A percentile compares a stretch with the other conserved stretches of the same genome.
These are phyloP conservation scores for Larix kaempferi DNA, from an alignment of 75 land plant species.

Conservation along the genomic window DNA sequence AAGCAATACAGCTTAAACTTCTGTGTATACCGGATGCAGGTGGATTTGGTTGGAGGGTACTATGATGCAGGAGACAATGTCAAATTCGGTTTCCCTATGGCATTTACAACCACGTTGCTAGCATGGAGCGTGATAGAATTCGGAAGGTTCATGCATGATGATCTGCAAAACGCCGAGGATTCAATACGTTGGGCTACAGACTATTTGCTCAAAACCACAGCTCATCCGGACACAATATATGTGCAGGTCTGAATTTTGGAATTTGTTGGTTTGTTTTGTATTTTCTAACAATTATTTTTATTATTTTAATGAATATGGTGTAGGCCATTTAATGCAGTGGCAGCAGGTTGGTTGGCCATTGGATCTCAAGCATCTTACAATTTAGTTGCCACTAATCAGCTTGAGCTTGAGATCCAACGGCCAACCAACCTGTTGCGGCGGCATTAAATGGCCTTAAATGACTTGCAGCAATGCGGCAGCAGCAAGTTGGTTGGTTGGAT, in stretches of 20 bases:
- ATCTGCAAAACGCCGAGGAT: slow-evolving; percentile 44
- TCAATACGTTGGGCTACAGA: slow-evolving; percentile 76
- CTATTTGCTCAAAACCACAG: slow-evolving; percentile 64
- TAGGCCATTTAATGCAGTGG: too few relatives aligned
- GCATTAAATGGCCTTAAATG: too few relatives aligned
- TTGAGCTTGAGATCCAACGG: too few relatives aligned
- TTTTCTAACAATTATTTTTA: not conserved
- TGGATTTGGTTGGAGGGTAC: slow-evolving; percentile 77
- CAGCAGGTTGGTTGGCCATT: too few relatives aligned
- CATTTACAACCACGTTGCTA: slow-evolving; percentile 69
- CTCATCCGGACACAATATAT: slow-evolving; percentile 40
- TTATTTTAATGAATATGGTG: not conserved
- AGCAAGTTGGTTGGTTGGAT: too few relatives aligned
- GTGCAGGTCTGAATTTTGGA: slow-evolving; percentile 31
- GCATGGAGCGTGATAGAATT: slow-evolving; percentile 84
- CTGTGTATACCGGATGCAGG: slow-evolving; percentile 38
- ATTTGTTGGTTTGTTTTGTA: not conserved
- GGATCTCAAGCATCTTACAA: too few relatives aligned
- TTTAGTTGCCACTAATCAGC: too few relatives aligned
- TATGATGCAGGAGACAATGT: slow-evolving; percentile 91
- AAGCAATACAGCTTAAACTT: too few relatives aligned
- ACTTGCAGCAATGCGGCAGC: too few relatives aligned
- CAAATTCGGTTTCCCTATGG: slow-evolving; percentile 80
- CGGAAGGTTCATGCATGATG: slow-evolving; percentile 39
- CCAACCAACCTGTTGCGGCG: too few relatives aligned